Evolutionary conservation across 176 grass and related monocot genomes (phyloP), one percentile per base, ranked within the genome.

Genomic region (Triticum turgidum): DNA sequence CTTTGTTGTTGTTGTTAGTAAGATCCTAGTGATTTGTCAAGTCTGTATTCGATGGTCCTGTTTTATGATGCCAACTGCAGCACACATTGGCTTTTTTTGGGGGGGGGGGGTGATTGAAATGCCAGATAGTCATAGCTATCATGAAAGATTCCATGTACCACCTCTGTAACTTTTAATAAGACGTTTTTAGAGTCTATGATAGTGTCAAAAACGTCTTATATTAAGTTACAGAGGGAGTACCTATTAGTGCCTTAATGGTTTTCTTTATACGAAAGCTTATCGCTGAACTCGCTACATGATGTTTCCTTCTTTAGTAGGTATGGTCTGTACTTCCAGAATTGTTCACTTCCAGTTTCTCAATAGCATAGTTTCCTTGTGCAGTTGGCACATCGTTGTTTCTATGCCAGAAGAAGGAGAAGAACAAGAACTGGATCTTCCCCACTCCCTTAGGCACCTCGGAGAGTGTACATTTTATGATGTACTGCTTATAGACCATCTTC

Each of bases 391-490:
- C 77, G 88, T 83, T 49, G 87, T 99, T 84, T 85, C 87, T 37
- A 91, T 94, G 92, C 90, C 94, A 65, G 88, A 82, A 64, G 79
- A 56, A 47, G 84, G 71, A 84, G 91, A 86, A 74, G 88, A 79
- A 77, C 81, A 94, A 89, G 84, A 86, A 79, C 63, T 94, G 73
- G 79, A 92, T 75, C 82, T 94, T 35, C 97, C 94, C 71, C 87
- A 96, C 85, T 92, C 90, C 78, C 92, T 99, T 59, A 94, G 79
- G 79, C 83, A 87, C 89, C 84, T 96, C 12, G 90, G 90, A 86
- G 80, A 96, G 77, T 94, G 77, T 80, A 89, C 90, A 88, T 86
- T 96, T 81, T 89, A 74, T 80, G 88, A 98, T 91, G 97, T 99
- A 89, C 73, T 83, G 3, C 69, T 22, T 79, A 24, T 88, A 20